phyloP scores from a whole-genome alignment of 257 asterid genomes.

The Plantago elongata region DNA sequence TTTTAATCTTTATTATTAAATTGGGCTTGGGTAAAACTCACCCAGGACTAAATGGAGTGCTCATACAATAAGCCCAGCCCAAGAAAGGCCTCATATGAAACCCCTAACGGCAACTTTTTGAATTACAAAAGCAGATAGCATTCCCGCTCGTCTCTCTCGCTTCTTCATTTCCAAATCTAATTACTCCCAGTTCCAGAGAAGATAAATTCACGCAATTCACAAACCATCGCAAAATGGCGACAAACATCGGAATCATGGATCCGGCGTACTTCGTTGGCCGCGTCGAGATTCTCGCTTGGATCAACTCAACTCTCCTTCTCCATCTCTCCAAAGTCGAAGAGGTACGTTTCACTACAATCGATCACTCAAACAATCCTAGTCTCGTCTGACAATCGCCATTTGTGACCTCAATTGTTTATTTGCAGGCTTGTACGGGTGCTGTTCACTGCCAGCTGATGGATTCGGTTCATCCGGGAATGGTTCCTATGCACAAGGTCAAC shows the following conservation, averaged over 20 bases:
- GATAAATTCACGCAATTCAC: background rate
- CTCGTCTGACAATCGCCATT: background rate
- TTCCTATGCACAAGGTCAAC: constrained; percentile 93
- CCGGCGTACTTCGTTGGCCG: constrained; percentile 89
- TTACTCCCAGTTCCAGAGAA: background rate
- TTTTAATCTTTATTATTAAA: no score
- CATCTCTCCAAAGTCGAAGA: constrained; percentile 88
- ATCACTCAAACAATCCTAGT: constrained; percentile 10
- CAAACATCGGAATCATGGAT: constrained; percentile 53
- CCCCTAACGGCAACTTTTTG: background rate
- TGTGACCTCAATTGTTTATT: background rate
- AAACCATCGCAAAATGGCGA: background rate
- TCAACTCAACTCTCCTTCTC: constrained; percentile 84
- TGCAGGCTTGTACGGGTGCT: constrained; percentile 80
- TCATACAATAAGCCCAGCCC: background rate
- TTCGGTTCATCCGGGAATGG: constrained; percentile 75
- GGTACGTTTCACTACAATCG: constrained; percentile 31
- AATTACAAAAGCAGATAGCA: background rate
- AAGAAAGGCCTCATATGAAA: background rate
- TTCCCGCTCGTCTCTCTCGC: background rate
- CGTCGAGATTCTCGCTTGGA: constrained; percentile 85
- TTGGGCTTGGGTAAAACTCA: no score
- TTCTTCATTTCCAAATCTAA: background rate
- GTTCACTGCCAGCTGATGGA: constrained; percentile 96
- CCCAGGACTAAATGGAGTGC: no score